Base-by-base conservation (phyloP, 2,329 filamentous ascomycete genomes). In the Calonectria crousiana region DNA sequence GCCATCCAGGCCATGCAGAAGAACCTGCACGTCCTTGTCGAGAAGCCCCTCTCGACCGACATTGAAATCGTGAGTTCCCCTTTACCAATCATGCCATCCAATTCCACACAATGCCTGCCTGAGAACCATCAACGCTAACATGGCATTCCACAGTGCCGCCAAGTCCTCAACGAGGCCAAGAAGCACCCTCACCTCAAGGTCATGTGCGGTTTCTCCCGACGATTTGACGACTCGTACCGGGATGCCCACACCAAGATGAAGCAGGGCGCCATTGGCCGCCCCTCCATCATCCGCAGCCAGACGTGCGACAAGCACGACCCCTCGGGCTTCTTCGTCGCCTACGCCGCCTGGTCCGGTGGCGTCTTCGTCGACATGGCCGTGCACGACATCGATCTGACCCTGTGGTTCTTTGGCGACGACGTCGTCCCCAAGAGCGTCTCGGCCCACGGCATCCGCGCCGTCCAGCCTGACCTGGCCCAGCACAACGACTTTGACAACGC, bases 311-410 rank as follows among this genome's bases (percentile, higher is more conserved):
- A 91, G 83, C 88, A 90, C 75, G 91, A 93, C 76, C 90, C 91
- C 0, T 87, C 87, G 0, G 92, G 92, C 69, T 93, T 93, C 86
- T 93, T 93, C 82, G 91, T 93, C 68, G 86, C 88, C 32, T 93
- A 93, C 83, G 90, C 92, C 11, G 85, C 91, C 75, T 91, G 89
- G 84, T 89, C 86, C 3, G 92, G 92, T 53, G 92, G 92, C 23
- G 92, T 93, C 81, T 93, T 94, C 77, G 92, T 93, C 69, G 92
- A 94, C 85, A 92, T 90, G 84, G 90, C 90, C 65, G 90, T 94
- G 80, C 92, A 94, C 84, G 92, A 94, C 80, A 93, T 94, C 11
- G 80, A 82, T 65, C 68, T 82, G 14, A 80, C 81, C 0, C 60
- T 82, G 38, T 82, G 81, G 78, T 82, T 82, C 74, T 82, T 82